Evolutionary conservation across 306 rosid genomes (phyloP).

Genomic region (Vigna trinervia): DNA sequence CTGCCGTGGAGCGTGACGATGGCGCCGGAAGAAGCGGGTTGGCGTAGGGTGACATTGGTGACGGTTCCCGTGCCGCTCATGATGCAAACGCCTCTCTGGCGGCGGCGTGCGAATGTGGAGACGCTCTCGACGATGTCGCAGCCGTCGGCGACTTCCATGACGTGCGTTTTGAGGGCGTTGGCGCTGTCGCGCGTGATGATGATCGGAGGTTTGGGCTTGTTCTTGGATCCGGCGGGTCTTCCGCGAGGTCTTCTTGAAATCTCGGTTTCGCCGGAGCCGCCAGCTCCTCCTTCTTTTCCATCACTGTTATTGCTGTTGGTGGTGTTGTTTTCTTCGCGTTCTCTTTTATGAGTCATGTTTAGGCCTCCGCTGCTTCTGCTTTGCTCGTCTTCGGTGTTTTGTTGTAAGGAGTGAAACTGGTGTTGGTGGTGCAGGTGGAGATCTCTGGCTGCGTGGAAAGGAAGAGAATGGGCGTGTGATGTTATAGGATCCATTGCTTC

Average conservation of each 20-base stretch:
- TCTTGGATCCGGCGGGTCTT: constrained; percentile 93
- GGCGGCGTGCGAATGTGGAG: constrained; percentile 81
- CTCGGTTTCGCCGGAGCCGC: constrained; percentile 55
- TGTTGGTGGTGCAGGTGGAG: constrained; percentile 77
- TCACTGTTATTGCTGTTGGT: constrained; percentile 48
- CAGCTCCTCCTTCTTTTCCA: constrained; percentile 46
- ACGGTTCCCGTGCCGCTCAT: constrained; percentile 95
- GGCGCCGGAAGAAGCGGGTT: constrained; percentile 87
- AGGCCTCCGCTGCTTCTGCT: constrained; percentile 72
- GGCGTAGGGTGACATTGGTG: constrained; percentile 81
- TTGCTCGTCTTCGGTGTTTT: constrained; percentile 76
- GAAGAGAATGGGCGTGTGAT: constrained; percentile 79
- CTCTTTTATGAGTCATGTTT: constrained; percentile 65
- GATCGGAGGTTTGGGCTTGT: constrained; percentile 96
- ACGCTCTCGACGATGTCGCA: constrained; percentile 87
- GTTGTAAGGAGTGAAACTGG: constrained; percentile 58
- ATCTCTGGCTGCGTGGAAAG: constrained; percentile 78
- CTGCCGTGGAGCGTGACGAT: constrained; percentile 85
- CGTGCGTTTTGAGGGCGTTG: constrained; percentile 89
- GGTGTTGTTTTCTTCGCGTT: constrained; percentile 56
- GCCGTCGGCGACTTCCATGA: constrained; percentile 91
- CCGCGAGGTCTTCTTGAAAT: constrained; percentile 80
- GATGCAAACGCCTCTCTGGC: constrained; percentile 93
- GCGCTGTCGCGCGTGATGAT: constrained; percentile 97
- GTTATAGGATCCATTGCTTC: constrained; percentile 64